Percentiles rank a stretch among this genome's conserved stretches.
These are phyloP conservation scores for Globisporangium recalcitrans DNA, from an alignment of 352 stramenopile species.

Conservation along the genomic window DNA sequence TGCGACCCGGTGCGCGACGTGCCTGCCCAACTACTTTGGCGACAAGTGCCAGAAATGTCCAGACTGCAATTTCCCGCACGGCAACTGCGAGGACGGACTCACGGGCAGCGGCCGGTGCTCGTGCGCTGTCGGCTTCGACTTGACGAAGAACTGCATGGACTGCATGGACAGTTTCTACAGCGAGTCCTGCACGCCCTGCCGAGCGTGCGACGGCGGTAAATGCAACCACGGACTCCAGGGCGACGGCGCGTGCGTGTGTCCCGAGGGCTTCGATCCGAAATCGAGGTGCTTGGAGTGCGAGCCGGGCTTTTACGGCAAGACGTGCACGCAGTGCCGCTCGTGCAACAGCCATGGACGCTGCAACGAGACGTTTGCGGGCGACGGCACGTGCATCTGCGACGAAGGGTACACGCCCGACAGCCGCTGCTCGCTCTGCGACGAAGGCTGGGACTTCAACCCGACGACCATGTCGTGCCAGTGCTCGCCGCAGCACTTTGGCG, in stretches of 20 bases:
- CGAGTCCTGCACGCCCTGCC: constrained; percentile 58
- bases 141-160: constrained; percentile 66
- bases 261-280: constrained; percentile 67
- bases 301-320: constrained; percentile 64
- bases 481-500: constrained; percentile 73
- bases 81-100: constrained; percentile 80
- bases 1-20: constrained; percentile 64
- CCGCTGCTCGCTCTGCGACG: constrained; percentile 71
- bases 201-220: constrained; percentile 69
- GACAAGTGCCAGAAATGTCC: constrained; percentile 65
- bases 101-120: constrained; percentile 75
- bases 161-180: constrained; percentile 85
- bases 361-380: constrained; percentile 59
- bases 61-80: constrained; percentile 81
- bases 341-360: constrained; percentile 83
- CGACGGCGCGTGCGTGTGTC: constrained; percentile 76
- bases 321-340: constrained; percentile 70
- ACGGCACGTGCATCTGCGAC: constrained; percentile 79
- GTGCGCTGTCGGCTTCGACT: constrained; percentile 81
- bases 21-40: constrained; percentile 71
- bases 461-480: constrained; percentile 86
- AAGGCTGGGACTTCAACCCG: constrained; percentile 86
- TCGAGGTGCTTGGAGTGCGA: constrained; percentile 74
- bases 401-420: constrained; percentile 76
- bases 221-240: constrained; percentile 79